Percentiles rank a stretch among this genome's conserved stretches.
phyloP scores from a whole-genome alignment of 805 yeast species.

The Spathaspora girioi region DNA sequence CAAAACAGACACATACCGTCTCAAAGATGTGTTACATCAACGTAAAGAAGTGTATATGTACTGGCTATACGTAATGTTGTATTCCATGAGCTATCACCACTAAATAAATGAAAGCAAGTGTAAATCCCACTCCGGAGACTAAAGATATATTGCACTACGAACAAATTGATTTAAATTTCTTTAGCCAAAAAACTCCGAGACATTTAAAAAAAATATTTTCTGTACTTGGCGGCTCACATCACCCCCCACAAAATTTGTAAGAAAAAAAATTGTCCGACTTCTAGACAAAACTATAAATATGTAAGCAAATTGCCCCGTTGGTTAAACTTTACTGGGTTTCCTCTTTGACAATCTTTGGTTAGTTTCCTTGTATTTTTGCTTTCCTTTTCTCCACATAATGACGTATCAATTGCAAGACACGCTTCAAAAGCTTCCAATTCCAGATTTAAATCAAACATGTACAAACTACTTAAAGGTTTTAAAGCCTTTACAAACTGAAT shows the following conservation, averaged over 20 bases:
- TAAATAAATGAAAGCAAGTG: neutral
- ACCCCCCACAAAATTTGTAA: neutral
- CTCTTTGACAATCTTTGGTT: neutral
- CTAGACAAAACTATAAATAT: neutral
- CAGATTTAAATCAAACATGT: constrained; percentile 67
- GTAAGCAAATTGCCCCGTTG: neutral
- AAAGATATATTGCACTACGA: neutral
- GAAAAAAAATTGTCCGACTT: neutral
- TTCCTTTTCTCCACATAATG: neutral
- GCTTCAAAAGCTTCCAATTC: constrained; percentile 73
- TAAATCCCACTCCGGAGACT: too few relatives aligned
- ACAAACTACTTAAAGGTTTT: constrained; percentile 60
- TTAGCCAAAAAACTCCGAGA: neutral
- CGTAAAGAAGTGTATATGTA: too few relatives aligned
- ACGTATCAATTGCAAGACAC: constrained; percentile 61
- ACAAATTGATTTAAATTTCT: neutral
- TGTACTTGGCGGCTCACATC: neutral
- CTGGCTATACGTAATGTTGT: too few relatives aligned
- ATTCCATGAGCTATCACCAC: too few relatives aligned
- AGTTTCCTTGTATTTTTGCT: neutral
- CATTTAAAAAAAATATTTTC: neutral
- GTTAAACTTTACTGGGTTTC: neutral
- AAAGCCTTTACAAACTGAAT: constrained; percentile 76
- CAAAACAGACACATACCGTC: too few relatives aligned
- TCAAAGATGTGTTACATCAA: too few relatives aligned